These are phyloP conservation scores for Fusarium coffeatum DNA, from an alignment of 2,329 filamentous ascomycete species.

Conservation along the genomic window DNA sequence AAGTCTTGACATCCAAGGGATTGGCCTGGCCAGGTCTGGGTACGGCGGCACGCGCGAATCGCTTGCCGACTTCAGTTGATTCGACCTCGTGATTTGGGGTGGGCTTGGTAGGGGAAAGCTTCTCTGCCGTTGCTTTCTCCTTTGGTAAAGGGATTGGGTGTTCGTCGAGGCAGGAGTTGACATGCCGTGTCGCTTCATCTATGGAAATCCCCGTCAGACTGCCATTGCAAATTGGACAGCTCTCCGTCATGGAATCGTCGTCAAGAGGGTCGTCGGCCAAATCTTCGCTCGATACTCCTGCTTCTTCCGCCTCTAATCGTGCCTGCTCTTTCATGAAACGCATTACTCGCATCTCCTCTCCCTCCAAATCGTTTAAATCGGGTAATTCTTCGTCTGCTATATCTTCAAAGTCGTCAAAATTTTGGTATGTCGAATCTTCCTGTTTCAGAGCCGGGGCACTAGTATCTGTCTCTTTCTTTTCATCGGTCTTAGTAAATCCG, in stretches of 20 bases:
- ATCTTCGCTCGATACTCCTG: constrained; percentile 55
- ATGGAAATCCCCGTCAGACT: constrained; percentile 68
- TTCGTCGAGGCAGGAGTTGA: constrained; percentile 93
- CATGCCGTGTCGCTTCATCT: constrained; percentile 82
- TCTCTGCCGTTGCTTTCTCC: constrained; percentile 22
- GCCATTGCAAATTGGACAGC: constrained; percentile 82
- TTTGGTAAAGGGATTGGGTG: constrained; percentile 70
- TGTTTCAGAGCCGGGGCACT: constrained; percentile 43
- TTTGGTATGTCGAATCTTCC: constrained; percentile 48
- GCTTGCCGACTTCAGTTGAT: constrained; percentile 60
- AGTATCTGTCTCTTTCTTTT: constrained; percentile 31
- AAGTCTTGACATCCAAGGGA: constrained; percentile 71
- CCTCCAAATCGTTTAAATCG: constrained; percentile 62
- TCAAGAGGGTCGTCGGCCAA: constrained; percentile 50
- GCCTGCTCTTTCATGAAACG: constrained; percentile 82
- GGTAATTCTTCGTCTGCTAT: constrained; percentile 67
- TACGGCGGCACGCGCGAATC: constrained; percentile 75
- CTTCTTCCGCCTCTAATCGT: constrained; percentile 70
- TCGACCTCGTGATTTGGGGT: constrained; percentile 48
- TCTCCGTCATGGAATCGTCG: constrained; percentile 49
- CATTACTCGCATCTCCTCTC: constrained; percentile 74
- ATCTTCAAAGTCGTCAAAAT: constrained; percentile 53
- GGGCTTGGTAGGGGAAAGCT: constrained; percentile 5
- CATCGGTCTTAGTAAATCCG: constrained; percentile 40
- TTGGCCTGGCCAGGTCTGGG: constrained; percentile 84